Percentiles rank a stretch among this genome's conserved stretches.
phyloP scores from a whole-genome alignment of 1,284 basidiomycete genomes.

The Mycena sp. region DNA sequence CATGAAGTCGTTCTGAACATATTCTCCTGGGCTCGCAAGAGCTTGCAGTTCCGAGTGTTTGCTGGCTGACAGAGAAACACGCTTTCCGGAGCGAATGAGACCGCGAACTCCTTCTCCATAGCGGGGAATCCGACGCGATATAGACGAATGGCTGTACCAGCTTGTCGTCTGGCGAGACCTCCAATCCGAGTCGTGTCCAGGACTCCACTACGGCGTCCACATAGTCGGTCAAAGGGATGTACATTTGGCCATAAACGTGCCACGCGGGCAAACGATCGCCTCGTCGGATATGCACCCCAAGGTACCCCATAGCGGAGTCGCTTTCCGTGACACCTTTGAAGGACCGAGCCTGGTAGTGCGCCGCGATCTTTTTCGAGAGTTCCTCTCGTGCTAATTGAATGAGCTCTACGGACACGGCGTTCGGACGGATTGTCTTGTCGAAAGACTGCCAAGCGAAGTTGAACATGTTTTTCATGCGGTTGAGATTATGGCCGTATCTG shows the following conservation, averaged over 20 bases:
- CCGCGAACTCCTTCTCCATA: constrained; percentile 53
- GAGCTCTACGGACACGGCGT: constrained; percentile 52
- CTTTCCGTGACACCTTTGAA: constrained; percentile 20
- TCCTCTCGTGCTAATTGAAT: constrained; percentile 62
- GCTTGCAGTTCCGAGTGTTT: constrained; percentile 51
- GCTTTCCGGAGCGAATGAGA: constrained; percentile 47
- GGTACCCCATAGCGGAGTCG: constrained; percentile 45
- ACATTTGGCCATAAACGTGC: constrained; percentile 53
- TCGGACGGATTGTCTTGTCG: constrained; percentile 61
- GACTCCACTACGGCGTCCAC: constrained; percentile 51
- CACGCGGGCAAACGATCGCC: constrained; percentile 63
- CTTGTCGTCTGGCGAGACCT: constrained; percentile 27
- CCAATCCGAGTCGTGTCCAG: constrained; percentile 52
- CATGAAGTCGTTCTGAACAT: constrained; percentile 64
- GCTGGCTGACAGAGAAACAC: constrained; percentile 56
- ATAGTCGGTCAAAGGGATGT: constrained; percentile 62
- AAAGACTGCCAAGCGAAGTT: constrained; percentile 58
- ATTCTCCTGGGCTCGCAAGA: constrained; percentile 61
- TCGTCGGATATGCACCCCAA: constrained; percentile 66
- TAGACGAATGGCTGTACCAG: constrained; percentile 51
- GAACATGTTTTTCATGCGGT: constrained; percentile 65
- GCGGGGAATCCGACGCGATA: constrained; percentile 68
- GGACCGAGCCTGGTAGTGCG: constrained; percentile 23
- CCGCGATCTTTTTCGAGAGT: constrained; percentile 43
- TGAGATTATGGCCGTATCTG: constrained; percentile 63